Evolutionary conservation across 441 rosid species (phyloP).

Genomic region (Mallotus repandus): DNA sequence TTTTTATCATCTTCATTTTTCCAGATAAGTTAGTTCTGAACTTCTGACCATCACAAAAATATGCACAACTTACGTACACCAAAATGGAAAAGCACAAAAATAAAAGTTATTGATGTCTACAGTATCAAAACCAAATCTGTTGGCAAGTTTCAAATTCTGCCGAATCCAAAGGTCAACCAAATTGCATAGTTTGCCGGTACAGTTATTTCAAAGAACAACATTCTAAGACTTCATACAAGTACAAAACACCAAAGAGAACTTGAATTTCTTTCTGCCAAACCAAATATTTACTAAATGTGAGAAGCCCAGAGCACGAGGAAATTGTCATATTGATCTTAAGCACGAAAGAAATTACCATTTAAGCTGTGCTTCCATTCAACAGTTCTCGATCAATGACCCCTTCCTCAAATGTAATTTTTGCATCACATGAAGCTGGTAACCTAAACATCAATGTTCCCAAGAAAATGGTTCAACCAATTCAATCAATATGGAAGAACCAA

Average conservation of each 20-base stretch:
- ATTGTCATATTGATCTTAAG: slow-evolving; percentile 9
- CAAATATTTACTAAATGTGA: not conserved
- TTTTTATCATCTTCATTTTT: not conserved
- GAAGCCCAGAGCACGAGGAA: slow-evolving; percentile 10
- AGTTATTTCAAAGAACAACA: not conserved
- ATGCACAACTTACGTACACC: not conserved
- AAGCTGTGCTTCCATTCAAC: slow-evolving; percentile 15
- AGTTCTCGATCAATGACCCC: slow-evolving; percentile 33
- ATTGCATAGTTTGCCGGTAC: not conserved
- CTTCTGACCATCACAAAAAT: not conserved
- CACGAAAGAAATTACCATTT: slow-evolving; percentile 30
- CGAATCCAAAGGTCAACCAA: not conserved
- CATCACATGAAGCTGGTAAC: slow-evolving; percentile 30
- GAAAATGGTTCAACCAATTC: slow-evolving; percentile 13
- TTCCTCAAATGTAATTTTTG: slow-evolving; percentile 28
- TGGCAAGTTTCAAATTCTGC: not conserved
- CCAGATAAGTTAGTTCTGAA: not conserved
- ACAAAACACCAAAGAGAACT: not conserved
- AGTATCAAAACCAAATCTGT: not conserved
- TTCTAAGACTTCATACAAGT: not conserved
- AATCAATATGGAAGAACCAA: not conserved
- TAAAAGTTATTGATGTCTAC: not conserved
- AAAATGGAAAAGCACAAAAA: not conserved
- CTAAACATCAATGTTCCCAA: slow-evolving; percentile 30
- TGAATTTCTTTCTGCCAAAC: not conserved